Evolutionary conservation across 306 rosid species (phyloP), one percentile per base, ranked within the genome.

Genomic region (Trifolium repens): DNA sequence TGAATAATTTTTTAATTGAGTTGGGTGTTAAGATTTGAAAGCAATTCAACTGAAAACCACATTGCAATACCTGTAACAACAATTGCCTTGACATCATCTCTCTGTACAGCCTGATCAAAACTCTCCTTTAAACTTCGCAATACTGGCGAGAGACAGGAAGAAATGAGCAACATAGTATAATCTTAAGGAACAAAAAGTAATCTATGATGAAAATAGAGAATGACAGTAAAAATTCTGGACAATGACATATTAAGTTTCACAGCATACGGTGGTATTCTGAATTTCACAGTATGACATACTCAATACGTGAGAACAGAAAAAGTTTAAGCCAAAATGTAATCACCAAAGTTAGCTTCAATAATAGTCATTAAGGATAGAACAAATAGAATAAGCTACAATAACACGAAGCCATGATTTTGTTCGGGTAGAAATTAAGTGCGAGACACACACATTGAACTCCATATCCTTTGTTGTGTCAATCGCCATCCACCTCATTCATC

Each of bases 1-100:
- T 52, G 22, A 52, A 52, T 37, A 52, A n/a, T n/a, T n/a, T 15
- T 52, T 52, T 52, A 15, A 52, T 52, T 15, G 58, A 52, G 58
- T 52, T n/a, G 5, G 16, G 57, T 15, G 9, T 50, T 50, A 50
- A 71, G 13, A n/a, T 63, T 17, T n/a, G 7, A 73, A 66, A 79
- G 15, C 46, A 46, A 55, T 54, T 60, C 50, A 42, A 50, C 15
- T 66, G 24, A 74, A 67, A 63, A 81, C 62, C 43, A 42, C 13
- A 69, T 57, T 11, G 42, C 55, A 80, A 39, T 78, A 86, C 98
- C 98, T 74, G 97, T 86, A 47, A 94, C 39, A 72, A 94, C 97
- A 80, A 94, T 91, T 42, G 98, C 98, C 86, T 88, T 90, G 74
- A 94, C 96, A 80, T 91, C 97, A 42, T 94, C 84, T 72, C 96